A percentile compares a stretch with the other conserved stretches of the same genome.
Evolutionary conservation across 495 filamentous ascomycete species (phyloP).

Genomic region (Penicilliopsis zonata): DNA sequence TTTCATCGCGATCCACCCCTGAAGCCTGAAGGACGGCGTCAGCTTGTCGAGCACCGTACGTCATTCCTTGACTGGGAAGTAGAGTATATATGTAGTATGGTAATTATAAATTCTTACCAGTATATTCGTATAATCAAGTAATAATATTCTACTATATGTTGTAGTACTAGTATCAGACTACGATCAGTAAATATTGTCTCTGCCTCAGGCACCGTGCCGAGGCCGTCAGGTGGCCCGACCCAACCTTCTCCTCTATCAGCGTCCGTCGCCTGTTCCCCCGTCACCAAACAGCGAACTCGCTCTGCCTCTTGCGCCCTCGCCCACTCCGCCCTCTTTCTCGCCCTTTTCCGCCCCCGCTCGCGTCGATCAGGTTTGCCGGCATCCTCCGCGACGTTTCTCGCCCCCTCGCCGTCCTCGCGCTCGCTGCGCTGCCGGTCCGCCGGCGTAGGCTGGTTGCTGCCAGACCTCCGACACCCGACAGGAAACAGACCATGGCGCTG

Average conservation of each 20-base stretch:
- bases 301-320: not conserved
- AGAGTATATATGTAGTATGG: not conserved
- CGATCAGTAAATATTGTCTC: too few species aligned
- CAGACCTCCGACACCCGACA: conserved; percentile 2
- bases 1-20: too few species aligned
- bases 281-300: conserved; percentile 1
- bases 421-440: too few species aligned
- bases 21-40: too few species aligned
- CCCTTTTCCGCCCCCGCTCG: too few species aligned
- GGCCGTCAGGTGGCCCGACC: conserved; percentile 18
- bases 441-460: too few species aligned
- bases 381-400: conserved; percentile 4
- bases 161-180: too few species aligned
- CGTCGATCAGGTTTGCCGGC: conserved; percentile 3
- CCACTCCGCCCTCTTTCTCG: too few species aligned
- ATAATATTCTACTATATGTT: too few species aligned
- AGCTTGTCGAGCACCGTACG: too few species aligned
- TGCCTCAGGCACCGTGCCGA: conserved; percentile 18
- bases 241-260: conserved; percentile 10
- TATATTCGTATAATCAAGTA: too few species aligned
- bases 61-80: too few species aligned
- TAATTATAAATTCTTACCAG: conserved; percentile 1
- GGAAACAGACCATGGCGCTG: conserved; percentile 62
- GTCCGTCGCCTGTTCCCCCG: conserved; percentile 6
- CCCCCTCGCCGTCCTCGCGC: conserved; percentile 21